phyloP scores from a whole-genome alignment of 1,139 yeast species.

The Nakaseomyces kungkrabaensis region DNA sequence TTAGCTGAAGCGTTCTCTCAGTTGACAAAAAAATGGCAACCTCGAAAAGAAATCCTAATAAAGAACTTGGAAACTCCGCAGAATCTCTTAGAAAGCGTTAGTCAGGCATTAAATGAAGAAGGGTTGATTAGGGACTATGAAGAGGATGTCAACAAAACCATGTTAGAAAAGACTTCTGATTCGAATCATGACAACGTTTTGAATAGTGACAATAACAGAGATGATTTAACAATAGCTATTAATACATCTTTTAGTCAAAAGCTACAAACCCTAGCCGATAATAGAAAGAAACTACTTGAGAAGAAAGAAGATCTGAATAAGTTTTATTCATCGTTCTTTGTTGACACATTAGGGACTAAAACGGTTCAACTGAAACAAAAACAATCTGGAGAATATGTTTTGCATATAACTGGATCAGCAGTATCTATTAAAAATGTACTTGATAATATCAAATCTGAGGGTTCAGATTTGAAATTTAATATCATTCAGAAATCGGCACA shows the following conservation, averaged over 20 bases:
- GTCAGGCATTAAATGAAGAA: constrained; percentile 13
- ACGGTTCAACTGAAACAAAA: constrained; percentile 18
- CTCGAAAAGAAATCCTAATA: not conserved
- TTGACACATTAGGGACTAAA: constrained; percentile 16
- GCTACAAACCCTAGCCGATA: constrained; percentile 15
- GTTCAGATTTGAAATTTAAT: constrained; percentile 5
- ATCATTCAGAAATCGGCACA: constrained; percentile 25
- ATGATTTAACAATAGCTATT: constrained; percentile 13
- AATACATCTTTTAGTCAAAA: constrained; percentile 15
- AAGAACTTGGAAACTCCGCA: not conserved
- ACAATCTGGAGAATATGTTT: constrained; percentile 21
- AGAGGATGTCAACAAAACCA: not conserved
- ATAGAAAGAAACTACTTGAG: constrained; percentile 14
- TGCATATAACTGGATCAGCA: constrained; percentile 20
- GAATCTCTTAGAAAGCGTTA: constrained; percentile 15
- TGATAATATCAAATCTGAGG: constrained; percentile 9
- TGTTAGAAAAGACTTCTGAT: not conserved
- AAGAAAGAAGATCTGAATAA: constrained; percentile 16
- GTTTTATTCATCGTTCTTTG: constrained; percentile 15
- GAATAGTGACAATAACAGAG: not conserved
- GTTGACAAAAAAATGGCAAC: constrained; percentile 4
- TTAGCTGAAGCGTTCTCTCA: constrained; percentile 5
- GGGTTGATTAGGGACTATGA: not conserved
- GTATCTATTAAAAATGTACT: constrained; percentile 11
- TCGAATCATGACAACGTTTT: no score